Conservation (phyloP, 352 stramenopile genomes). For the Pythium dissotocum region DNA sequence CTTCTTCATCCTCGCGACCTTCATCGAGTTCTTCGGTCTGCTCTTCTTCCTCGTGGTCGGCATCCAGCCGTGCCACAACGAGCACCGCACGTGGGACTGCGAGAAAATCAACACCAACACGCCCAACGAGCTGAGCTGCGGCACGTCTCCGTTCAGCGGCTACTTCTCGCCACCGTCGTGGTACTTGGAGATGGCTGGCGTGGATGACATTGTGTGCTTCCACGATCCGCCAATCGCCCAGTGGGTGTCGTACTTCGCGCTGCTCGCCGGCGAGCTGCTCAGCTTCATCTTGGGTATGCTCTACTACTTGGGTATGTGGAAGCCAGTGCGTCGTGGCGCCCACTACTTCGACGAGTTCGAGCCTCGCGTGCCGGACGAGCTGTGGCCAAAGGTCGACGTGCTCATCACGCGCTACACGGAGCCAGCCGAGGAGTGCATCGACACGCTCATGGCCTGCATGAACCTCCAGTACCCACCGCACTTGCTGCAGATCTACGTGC, state of each 20-base stretch:
- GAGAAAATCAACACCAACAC: conserved; percentile 62
- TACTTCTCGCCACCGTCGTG: conserved; percentile 40
- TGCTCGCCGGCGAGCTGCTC: conserved; percentile 36
- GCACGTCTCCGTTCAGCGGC: conserved; percentile 58
- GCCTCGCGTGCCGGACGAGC: conserved; percentile 68
- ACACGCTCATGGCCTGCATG: conserved; percentile 50
- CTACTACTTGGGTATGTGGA: conserved; percentile 57
- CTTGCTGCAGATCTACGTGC: conserved; percentile 44
- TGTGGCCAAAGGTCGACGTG: conserved; percentile 58
- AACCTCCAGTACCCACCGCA: conserved; percentile 58
- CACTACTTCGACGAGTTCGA: conserved; percentile 57
- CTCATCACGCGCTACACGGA: conserved; percentile 56
- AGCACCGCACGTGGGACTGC: conserved; percentile 47
- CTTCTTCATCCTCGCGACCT: conserved; percentile 69
- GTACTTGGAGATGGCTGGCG: conserved; percentile 46
- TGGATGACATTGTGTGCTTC: conserved; percentile 58
- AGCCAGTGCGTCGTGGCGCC: conserved; percentile 45
- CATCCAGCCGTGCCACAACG: conserved; percentile 68
- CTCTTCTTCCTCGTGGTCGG: conserved; percentile 88
- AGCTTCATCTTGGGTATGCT: conserved; percentile 39
- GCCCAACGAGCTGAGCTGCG: conserved; percentile 52
- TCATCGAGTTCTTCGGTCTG: conserved; percentile 71
- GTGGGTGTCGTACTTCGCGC: conserved; percentile 43
- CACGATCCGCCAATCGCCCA: conserved; percentile 42
- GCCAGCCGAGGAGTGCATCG: conserved; percentile 45